phyloP scores from a whole-genome alignment of 768 basidiomycete species.

The Dentipellis fragilis region DNA sequence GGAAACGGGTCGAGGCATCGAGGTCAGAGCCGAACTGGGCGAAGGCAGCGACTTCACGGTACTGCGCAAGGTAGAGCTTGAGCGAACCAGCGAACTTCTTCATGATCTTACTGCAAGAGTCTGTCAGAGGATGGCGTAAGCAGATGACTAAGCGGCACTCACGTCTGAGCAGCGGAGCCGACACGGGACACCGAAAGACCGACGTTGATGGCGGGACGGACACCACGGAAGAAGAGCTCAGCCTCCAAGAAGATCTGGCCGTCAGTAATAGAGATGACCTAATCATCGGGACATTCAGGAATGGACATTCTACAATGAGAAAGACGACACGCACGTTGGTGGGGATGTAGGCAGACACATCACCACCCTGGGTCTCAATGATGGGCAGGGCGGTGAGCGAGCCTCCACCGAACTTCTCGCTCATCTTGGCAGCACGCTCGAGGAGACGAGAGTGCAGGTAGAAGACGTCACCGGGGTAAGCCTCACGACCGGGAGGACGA shows the following conservation, averaged over 20 bases:
- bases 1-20: slow-evolving; percentile 98
- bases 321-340: slow-evolving; percentile 55
- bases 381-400: slow-evolving; percentile 98
- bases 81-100: slow-evolving; percentile 99
- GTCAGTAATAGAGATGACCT: slow-evolving; percentile 99
- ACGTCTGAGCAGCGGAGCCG: slow-evolving; percentile 99
- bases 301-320: not conserved
- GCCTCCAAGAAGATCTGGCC: slow-evolving; percentile 99
- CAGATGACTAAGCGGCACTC: slow-evolving; percentile 23
- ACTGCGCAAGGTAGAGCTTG: slow-evolving; percentile 99
- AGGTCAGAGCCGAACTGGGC: slow-evolving; percentile 99
- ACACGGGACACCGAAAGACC: slow-evolving; percentile 99
- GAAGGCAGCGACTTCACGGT: slow-evolving; percentile 99
- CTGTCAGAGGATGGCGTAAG: slow-evolving; percentile 1
- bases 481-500: slow-evolving; percentile 99
- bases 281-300: slow-evolving; percentile 5
- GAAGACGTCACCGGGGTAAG: slow-evolving; percentile 99
- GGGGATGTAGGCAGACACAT: slow-evolving; percentile 99
- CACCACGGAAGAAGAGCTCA: slow-evolving; percentile 99
- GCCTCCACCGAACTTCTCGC: slow-evolving; percentile 96
- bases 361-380: slow-evolving; percentile 99
- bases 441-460: slow-evolving; percentile 99
- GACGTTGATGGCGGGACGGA: slow-evolving; percentile 99
- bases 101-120: slow-evolving; percentile 77
- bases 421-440: slow-evolving; percentile 99